A percentile compares a stretch with the other conserved stretches of the same genome.
phyloP scores from a whole-genome alignment of 805 yeast genomes.

The Alloascoidea hylecoeti region DNA sequence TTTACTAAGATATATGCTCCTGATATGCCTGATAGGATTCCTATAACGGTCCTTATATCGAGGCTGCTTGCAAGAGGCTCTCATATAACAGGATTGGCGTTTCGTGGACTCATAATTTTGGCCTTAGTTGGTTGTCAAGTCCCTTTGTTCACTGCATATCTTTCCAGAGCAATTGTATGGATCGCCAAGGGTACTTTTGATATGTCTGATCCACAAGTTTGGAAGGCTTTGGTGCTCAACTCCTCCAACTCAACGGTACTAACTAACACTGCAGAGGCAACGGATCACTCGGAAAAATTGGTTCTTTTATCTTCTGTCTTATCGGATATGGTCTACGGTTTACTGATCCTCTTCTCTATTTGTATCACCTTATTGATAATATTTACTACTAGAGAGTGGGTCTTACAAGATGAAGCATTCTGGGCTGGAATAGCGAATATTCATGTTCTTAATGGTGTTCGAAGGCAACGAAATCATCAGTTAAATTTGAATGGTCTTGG shows the following conservation, averaged over 20 bases:
- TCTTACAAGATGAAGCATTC: not conserved
- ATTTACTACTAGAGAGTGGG: slow-evolving; percentile 1
- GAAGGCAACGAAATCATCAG: no score
- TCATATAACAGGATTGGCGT: not conserved
- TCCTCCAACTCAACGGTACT: no score
- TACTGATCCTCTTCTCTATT: not conserved
- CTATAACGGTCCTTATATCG: slow-evolving; percentile 30
- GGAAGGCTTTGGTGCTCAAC: no score
- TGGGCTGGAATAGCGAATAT: no score
- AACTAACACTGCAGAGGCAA: no score
- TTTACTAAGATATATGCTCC: slow-evolving; percentile 54
- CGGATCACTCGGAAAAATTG: not conserved
- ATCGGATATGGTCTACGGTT: not conserved
- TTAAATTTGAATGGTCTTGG: no score
- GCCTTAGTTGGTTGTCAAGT: not conserved
- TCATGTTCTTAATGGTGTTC: no score
- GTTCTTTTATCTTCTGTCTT: not conserved
- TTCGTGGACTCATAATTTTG: not conserved
- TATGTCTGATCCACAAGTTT: no score
- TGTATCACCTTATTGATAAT: not conserved
- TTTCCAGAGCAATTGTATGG: not conserved
- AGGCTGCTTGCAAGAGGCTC: slow-evolving; percentile 16
- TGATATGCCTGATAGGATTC: slow-evolving; percentile 51
- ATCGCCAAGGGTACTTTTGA: not conserved
- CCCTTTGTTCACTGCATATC: not conserved